phyloP scores from a whole-genome alignment of 768 basidiomycete species.

The Mycena vulgaris region DNA sequence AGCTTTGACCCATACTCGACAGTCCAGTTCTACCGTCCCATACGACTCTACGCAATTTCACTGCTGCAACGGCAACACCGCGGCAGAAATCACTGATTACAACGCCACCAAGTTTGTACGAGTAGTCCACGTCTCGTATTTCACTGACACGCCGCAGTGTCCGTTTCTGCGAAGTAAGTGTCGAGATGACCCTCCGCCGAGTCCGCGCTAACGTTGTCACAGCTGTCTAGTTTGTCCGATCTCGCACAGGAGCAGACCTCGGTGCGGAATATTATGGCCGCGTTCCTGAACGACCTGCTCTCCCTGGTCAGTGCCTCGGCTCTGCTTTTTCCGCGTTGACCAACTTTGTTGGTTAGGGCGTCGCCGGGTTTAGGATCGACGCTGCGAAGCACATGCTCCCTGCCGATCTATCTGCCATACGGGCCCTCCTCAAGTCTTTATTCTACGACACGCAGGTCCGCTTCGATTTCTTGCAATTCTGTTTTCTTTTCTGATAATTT shows the following conservation, averaged over 20 bases:
- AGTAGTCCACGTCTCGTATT: too few species aligned
- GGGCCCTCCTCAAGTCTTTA: not conserved
- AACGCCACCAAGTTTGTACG: conserved; percentile 8
- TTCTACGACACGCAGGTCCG: conserved; percentile 20
- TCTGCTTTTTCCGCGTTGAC: too few species aligned
- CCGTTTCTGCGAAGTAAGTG: conserved; percentile 25
- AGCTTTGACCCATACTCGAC: not conserved
- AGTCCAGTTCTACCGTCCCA: conserved; percentile 34
- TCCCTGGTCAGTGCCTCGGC: conserved; percentile 10
- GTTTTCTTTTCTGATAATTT: conserved; percentile 11
- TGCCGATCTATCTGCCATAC: conserved; percentile 5
- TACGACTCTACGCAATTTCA: conserved; percentile 35
- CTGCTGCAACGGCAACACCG: conserved; percentile 24
- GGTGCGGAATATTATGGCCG: conserved; percentile 22
- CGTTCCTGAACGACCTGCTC: conserved; percentile 28
- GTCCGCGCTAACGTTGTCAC: not conserved
- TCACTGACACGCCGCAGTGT: too few species aligned
- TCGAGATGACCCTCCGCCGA: too few species aligned
- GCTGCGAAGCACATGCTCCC: conserved; percentile 29
- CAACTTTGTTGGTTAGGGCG: conserved; percentile 16
- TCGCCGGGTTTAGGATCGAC: conserved; percentile 31
- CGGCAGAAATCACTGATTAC: conserved; percentile 30
- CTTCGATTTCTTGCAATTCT: not conserved
- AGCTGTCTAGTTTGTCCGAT: conserved; percentile 26
- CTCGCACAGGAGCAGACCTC: conserved; percentile 17